Base-by-base conservation (phyloP, 495 filamentous ascomycete species). In the Lentithecium fluviatile region DNA sequence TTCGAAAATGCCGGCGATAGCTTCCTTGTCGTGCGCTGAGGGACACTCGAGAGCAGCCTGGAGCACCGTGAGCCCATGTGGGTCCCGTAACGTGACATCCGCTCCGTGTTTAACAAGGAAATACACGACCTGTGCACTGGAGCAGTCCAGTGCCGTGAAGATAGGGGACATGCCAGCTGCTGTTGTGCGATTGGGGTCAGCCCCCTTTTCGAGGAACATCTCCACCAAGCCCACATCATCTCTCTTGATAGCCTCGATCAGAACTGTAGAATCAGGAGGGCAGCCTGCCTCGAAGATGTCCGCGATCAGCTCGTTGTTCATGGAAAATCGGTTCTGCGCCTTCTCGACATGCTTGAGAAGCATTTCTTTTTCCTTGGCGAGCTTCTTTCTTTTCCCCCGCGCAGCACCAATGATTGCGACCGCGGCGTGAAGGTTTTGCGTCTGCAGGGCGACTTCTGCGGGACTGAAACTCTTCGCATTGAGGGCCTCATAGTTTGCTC, bases 341-440 rank as follows among this genome's bases (percentile, higher is more conserved):
- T 65, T 60, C 21, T 65, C 62, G 2, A 65, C 62, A 60, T 65
- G 52, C 46, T 37, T 26, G 40, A 65, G 50, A 7, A 65, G 62
- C 49, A 65, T 55, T 43, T 65, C 62, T 45, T 65, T 65, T 45
- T 65, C 62, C 37, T 65, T 65, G 5, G 17, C 36, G 10, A 65
- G 24, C 45, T 60, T 60, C 8, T 26, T 51, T 24, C 50, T 7
- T 23, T 60, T 60, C 56, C 56, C 62, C 17, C 52, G 56, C n/a
- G 62, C 56, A 19, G 56, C 62, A 36, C 36, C 52, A 23, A 65
- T 46, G 34, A 65, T 65, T 15, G 62, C 62, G 36, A 65, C 62
- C 23, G 62, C 62, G n/a, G 51, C 56, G 37, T 60, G 62, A 2
- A 65, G 45, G 42, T 65, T 53, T 13, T 29, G n/a, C 7, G 26